Percentiles rank a stretch among this genome's conserved stretches.
These are phyloP conservation scores for Citrullus amarus DNA, from an alignment of 306 rosid species.

Conservation along the genomic window DNA sequence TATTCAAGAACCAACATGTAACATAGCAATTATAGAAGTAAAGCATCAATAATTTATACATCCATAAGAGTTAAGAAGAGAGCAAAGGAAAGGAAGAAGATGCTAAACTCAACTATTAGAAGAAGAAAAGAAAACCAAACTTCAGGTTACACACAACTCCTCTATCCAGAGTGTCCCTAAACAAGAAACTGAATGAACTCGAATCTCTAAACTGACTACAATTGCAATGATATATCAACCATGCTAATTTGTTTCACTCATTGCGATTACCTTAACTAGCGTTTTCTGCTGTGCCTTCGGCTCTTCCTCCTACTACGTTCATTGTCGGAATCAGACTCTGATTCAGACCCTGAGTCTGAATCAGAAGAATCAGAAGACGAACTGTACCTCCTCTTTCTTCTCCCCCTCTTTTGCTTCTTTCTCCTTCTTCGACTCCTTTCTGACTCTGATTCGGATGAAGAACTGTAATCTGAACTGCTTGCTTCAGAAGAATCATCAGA, in stretches of 20 bases:
- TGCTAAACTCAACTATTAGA: background rate
- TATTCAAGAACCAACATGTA: background rate
- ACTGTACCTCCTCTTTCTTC: slow-evolving; percentile 51
- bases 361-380: slow-evolving; percentile 80
- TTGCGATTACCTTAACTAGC: slow-evolving; percentile 8
- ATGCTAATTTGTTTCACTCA: slow-evolving; percentile 10
- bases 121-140: background rate
- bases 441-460: slow-evolving; percentile 78
- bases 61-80: background rate
- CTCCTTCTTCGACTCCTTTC: slow-evolving; percentile 56
- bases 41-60: background rate
- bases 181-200: background rate
- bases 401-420: slow-evolving; percentile 54
- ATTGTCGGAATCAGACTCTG: slow-evolving; percentile 78
- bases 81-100: background rate
- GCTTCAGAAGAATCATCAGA: slow-evolving; percentile 62
- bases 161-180: background rate
- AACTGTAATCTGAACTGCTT: slow-evolving; percentile 56
- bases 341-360: slow-evolving; percentile 34
- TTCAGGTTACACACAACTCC: background rate
- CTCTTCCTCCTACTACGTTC: slow-evolving; percentile 53
- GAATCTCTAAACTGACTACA: background rate
- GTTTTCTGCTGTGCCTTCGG: slow-evolving; percentile 47
- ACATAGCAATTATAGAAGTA: background rate
- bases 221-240: background rate